Percentiles rank a stretch among this genome's conserved stretches.
phyloP scores from a whole-genome alignment of 805 yeast genomes.

The Yarrowia sp. region DNA sequence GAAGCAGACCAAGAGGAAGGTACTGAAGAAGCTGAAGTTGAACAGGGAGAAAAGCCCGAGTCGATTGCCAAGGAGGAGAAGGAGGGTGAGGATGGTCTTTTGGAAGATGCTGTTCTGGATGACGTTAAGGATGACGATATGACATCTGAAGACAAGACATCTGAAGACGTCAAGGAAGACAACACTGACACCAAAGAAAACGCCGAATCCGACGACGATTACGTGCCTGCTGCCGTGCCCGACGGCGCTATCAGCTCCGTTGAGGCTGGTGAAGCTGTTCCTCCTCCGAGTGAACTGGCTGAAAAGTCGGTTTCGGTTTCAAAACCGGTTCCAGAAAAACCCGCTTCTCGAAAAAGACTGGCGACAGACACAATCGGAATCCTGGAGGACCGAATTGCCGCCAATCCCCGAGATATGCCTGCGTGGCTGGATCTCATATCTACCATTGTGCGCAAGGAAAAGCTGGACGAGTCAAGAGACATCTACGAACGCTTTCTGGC shows the following conservation, averaged over 20 bases:
- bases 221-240: background rate
- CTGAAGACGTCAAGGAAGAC: too few relatives aligned
- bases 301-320: too few relatives aligned
- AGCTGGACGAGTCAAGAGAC: conserved; percentile 55
- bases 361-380: conserved; percentile 54
- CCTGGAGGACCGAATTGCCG: conserved; percentile 52
- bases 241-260: background rate
- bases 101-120: background rate
- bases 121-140: background rate
- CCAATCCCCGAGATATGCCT: conserved; percentile 50
- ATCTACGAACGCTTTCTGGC: conserved; percentile 58
- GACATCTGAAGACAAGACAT: too few relatives aligned
- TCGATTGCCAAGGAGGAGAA: background rate
- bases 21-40: background rate
- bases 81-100: background rate
- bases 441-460: conserved; percentile 49
- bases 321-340: too few relatives aligned
- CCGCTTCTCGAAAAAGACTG: conserved; percentile 34
- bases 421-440: conserved; percentile 58
- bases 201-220: background rate
- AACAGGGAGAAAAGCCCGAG: background rate
- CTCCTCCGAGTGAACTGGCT: background rate
- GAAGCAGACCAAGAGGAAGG: background rate
- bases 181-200: background rate
- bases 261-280: background rate